Base-by-base conservation (phyloP, 208 protist species). In the Leptomonas pyrrhocoris region DNA sequence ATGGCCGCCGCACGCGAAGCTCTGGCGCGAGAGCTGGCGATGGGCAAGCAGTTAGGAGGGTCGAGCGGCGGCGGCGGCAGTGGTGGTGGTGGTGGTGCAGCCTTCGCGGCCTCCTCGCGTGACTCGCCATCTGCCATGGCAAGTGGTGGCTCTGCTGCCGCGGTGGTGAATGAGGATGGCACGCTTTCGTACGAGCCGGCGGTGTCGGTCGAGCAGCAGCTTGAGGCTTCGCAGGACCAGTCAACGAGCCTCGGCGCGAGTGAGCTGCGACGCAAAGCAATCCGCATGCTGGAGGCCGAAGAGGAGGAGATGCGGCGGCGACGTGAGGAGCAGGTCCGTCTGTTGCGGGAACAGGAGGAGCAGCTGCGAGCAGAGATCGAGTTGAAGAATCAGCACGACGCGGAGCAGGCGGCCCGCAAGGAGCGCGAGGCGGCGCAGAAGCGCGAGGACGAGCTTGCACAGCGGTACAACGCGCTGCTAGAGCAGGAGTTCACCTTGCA, bases 261-360 rank as follows among this genome's bases (percentile, higher is more conserved):
- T n/a, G 51, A 58, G 56, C 67, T 93, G 58, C 80, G 90, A 2
- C 81, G 51, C 16, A 84, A 89, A 59, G 87, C 87, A 12, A 95
- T 93, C 56, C 67, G 63, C 23, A 87, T 95, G 84, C 83, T 93
- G 12, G 85, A 89, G 70, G 74, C 75, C 11, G 83, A 95, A 63
- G 80, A 95, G 68, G 70, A 68, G 16, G 63, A 69, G 48, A 72
- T 88, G 53, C 77, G 75, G 45, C 66, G 45, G 11, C 74, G 77
- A 23, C 71, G 84, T 13, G 83, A 88, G 51, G 27, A 62, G 63
- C 74, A 85, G 63, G 46, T 72, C 36, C 68, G 68, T n/a, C 31
- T 72, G 58, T 58, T 72, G 36, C 65, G 74, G 40, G 76, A 76
- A 63, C 71, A 78, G 49, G 79, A 87, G 51, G 71, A 64, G 74